Evolutionary conservation across 1,284 basidiomycete species (phyloP), one percentile per base, ranked within the genome.

Genomic region (Agroathelia rolfsii): DNA sequence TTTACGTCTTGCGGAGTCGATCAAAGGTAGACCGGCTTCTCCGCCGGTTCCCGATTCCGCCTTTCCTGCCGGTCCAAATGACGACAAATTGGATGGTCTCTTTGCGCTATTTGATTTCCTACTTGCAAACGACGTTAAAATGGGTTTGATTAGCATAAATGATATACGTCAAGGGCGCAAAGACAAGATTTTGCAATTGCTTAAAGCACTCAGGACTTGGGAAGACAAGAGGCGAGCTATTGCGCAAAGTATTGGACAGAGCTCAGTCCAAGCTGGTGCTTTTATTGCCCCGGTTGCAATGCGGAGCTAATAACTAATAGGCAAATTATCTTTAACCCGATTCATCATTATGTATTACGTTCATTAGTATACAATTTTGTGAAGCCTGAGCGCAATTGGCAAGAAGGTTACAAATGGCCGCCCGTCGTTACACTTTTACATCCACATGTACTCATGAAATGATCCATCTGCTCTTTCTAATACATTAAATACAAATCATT

Each of bases 61-160:
- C 1, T 90, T 92, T 62, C 85, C 85, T 2, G 50, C 58, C 9
- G 66, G 66, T 19, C 56, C 66, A 3, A 61, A 64, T 36, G 82
- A 88, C 46, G 82, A 87, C 43, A 82, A 76, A 46, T 63, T 93
- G n/a, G 87, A 92, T 32, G 88, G 88, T 10, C 64, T 94, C 24
- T 90, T 94, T 62, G 70, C 75, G 38, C 63, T 92, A 39, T 89
- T 90, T 58, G 88, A 93, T 56, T 88, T 86, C 53, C 58, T 93
- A 33, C 70, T 92, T 25, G 87, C 90, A 47, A 84, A 86, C 41
- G 86, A 87, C 35, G 76, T 93, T 37, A 83, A 83, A 58, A 84
- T 90, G 63, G 88, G 82, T 7, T 76, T 70, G 41, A 80, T 93
- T 20, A 90, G 84, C 47, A 89, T 94, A 58, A 92, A 92, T 50